These are phyloP conservation scores for Candida michaelii DNA, from an alignment of 805 yeast species.

Conservation along the genomic window DNA sequence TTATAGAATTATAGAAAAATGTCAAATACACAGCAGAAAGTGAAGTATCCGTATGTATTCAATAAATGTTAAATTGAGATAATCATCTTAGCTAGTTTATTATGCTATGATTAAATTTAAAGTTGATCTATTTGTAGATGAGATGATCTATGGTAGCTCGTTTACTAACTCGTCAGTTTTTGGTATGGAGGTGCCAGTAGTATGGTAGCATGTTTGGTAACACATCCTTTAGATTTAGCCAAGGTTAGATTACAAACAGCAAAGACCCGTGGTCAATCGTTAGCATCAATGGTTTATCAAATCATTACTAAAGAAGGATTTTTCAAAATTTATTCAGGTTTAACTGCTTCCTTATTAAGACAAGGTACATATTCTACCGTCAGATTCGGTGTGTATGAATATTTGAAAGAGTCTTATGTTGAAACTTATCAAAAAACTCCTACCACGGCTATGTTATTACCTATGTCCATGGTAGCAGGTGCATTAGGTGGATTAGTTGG, in stretches of 20 bases:
- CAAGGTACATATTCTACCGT: slow-evolving; percentile 89
- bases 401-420: slow-evolving; percentile 54
- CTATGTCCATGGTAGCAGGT: slow-evolving; percentile 84
- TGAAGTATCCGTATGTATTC: slow-evolving; percentile 11
- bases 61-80: too few relatives aligned
- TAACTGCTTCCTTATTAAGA: slow-evolving; percentile 77
- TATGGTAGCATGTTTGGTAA: slow-evolving; percentile 61
- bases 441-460: slow-evolving; percentile 59
- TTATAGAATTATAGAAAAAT: slow-evolving; percentile 1
- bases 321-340: slow-evolving; percentile 75
- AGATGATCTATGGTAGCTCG: neutral
- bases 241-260: slow-evolving; percentile 87
- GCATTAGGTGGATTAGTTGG: slow-evolving; percentile 84
- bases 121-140: neutral
- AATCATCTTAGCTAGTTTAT: neutral
- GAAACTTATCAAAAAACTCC: slow-evolving; percentile 47
- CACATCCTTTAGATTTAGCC: slow-evolving; percentile 85
- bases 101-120: neutral
- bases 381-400: slow-evolving; percentile 84
- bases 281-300: slow-evolving; percentile 58
- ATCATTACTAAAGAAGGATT: slow-evolving; percentile 65
- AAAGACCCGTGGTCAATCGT: slow-evolving; percentile 58
- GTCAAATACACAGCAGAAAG: slow-evolving; percentile 5
- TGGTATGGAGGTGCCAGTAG: slow-evolving; percentile 74
- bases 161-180: slow-evolving; percentile 31